Evolutionary conservation across 805 yeast species (phyloP), one percentile per base, ranked within the genome.

Genomic region (Barnettozyma populi): DNA sequence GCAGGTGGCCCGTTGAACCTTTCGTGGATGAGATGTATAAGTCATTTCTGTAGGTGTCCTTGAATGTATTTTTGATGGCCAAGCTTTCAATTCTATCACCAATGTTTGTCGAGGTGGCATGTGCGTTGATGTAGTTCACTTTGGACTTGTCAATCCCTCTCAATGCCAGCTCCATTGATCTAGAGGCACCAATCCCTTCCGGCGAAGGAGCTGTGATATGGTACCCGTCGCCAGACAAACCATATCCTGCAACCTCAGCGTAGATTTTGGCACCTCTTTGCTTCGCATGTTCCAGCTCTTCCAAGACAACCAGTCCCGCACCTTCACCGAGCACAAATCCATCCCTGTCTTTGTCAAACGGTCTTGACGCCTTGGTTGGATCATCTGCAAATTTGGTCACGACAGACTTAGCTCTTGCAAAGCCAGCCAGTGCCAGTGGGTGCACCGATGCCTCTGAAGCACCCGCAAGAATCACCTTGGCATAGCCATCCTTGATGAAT

Each of bases 301-400:
- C 98, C 36, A 94, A 62, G 0, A 92, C 70, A 37, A 95, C 52
- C 1, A 88, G 75, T 4, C 96, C 98, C 16, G 92, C 73, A 2
- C 99, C 99, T 70, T 94, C 99, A 27, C 96, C 84, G 29, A 94
- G 72, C 0, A 94, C 97, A 66, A 94, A 94, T 4, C 99, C 99
- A 48, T 74, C 75, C 51, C 99, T 68, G 2, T 70, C 66, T 13
- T 63, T 62, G 61, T 94, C 99, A 65, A 94, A 94, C 0, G 99
- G 99, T 49, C 96, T 69, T 6, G 95, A 85, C 0, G 95, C 87
- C 27, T 68, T 66, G 5, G 57, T 57, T 2, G 96, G 95, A 2
- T 63, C 63, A 41, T 84, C 85, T 50, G 79, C 82, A 57, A 63
- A 83, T 23, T 68, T 73, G 0, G 90, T 76, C 4, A 82, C 81